Base-by-base conservation (phyloP, 106 monocot genomes). In the Xerophyta viscosa region DNA sequence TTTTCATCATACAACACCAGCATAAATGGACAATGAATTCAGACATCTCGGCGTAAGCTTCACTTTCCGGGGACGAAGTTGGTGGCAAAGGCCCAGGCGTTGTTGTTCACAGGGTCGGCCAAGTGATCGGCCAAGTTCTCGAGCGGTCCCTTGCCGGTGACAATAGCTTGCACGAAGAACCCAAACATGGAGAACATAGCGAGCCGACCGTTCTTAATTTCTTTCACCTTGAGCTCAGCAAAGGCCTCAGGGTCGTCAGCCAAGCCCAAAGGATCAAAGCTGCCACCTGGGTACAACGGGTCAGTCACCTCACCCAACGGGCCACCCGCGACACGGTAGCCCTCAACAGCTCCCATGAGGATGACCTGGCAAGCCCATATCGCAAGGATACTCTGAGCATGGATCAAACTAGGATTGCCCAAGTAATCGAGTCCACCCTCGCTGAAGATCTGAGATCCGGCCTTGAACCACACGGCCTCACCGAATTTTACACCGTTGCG, bases 381-480 rank as follows among this genome's bases (percentile, higher is more conserved):
- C 47, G 82, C 82, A 3, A 83, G 69, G 47, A 83, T 83, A 73
- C 82, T 83, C 66, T 83, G 82, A 1, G 82, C 82, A 27, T 83
- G 82, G 25, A 83, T 57, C 54, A 72, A 46, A 67, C 71, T 71
- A 14, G 77, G 77, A 53, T 78, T 78, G 27, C 77, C 77, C 63
- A 78, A 24, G 67, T 78, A 78, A 57, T 78, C 77, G 50, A 78
- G 30, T 0, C 73, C 73, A 18, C 72, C 65, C 37, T 72, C 72
- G 25, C 72, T 72, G 46, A 72, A 72, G 64, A 72, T 72, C 51
- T 72, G 72, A 0, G 72, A 28, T 0, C 72, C 72, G 36, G 72
- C 72, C 52, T 72, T 72, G 52, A 72, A 72, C 72, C 72, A 72
- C 8, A 72, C 65, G 12, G 72, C 72, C 50, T 72, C 72, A 12